Evolutionary conservation across 345 rosid species (phyloP).

Genomic region (Draba incana): DNA sequence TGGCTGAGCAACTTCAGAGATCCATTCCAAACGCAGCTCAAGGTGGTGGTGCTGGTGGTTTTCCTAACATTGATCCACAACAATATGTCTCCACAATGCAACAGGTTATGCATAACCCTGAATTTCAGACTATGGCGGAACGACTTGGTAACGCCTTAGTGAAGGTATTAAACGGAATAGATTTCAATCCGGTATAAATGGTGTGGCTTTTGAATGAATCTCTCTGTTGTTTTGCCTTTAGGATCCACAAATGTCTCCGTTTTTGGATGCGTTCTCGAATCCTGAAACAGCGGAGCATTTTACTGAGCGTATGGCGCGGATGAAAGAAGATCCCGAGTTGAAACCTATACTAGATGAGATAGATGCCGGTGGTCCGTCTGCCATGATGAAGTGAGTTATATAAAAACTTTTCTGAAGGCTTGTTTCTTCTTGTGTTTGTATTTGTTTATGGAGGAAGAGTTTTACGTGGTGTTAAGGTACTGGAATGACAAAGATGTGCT

Average conservation of each 20-base stretch:
- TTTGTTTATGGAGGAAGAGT: conserved; percentile 16
- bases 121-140: conserved; percentile 94
- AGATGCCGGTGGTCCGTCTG: conserved; percentile 89
- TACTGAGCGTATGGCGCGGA: conserved; percentile 82
- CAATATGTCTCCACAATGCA: conserved; percentile 85
- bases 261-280: conserved; percentile 81
- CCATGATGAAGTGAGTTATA: conserved; percentile 84
- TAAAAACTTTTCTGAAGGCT: conserved; percentile 2
- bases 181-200: too few species aligned
- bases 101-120: conserved; percentile 98
- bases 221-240: conserved; percentile 34
- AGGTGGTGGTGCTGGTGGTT: conserved; percentile 57
- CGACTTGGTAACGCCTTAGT: conserved; percentile 86
- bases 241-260: conserved; percentile 98
- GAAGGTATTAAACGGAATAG: conserved; percentile 49
- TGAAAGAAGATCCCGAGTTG: conserved; percentile 87
- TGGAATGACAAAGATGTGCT: conserved; percentile 94
- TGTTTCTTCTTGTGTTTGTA: neutral
- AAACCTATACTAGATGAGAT: conserved; percentile 91
- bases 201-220: neutral
- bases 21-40: conserved; percentile 62
- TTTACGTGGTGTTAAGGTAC: conserved; percentile 56
- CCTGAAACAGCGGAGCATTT: conserved; percentile 82
- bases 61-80: conserved; percentile 75
- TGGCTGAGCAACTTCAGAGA: conserved; percentile 97